Conservation (phyloP, 768 basidiomycete species). For the Leucogyrophana mollusca region DNA sequence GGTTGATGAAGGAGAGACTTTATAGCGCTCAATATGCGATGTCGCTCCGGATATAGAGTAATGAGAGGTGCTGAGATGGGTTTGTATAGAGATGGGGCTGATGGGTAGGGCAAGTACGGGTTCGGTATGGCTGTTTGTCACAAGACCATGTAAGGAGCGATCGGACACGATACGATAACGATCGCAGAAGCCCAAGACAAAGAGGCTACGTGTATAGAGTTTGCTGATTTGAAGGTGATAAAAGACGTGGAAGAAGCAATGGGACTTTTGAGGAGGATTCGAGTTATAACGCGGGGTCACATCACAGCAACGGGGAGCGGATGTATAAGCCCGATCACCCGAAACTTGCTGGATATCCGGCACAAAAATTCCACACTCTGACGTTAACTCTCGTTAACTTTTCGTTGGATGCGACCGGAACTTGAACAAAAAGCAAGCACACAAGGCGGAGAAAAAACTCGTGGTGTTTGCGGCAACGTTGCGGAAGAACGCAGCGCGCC, state of each 20-base stretch:
- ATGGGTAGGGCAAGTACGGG: slow-evolving; percentile 7
- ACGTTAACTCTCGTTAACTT: neutral
- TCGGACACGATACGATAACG: slow-evolving; percentile 30
- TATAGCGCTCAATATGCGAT: slow-evolving; percentile 25
- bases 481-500: neutral
- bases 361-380: neutral
- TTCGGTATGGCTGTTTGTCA: slow-evolving; percentile 16
- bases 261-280: neutral
- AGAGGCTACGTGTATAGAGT: slow-evolving; percentile 13
- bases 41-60: slow-evolving; percentile 14
- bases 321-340: neutral
- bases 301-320: slow-evolving; percentile 1
- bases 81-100: slow-evolving; percentile 15
- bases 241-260: slow-evolving; percentile 9
- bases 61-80: slow-evolving; percentile 13
- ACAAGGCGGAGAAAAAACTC: neutral
- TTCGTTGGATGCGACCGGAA: neutral
- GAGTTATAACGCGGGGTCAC: slow-evolving; percentile 5
- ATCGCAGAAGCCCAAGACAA: slow-evolving; percentile 12
- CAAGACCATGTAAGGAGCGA: slow-evolving; percentile 27
- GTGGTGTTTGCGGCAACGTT: neutral
- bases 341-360: neutral
- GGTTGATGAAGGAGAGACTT: slow-evolving; percentile 18
- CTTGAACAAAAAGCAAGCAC: neutral
- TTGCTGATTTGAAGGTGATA: slow-evolving; percentile 17